These are phyloP conservation scores for Acanthamoeba lugdunensis DNA, from an alignment of 208 protist genomes.

Conservation along the genomic window DNA sequence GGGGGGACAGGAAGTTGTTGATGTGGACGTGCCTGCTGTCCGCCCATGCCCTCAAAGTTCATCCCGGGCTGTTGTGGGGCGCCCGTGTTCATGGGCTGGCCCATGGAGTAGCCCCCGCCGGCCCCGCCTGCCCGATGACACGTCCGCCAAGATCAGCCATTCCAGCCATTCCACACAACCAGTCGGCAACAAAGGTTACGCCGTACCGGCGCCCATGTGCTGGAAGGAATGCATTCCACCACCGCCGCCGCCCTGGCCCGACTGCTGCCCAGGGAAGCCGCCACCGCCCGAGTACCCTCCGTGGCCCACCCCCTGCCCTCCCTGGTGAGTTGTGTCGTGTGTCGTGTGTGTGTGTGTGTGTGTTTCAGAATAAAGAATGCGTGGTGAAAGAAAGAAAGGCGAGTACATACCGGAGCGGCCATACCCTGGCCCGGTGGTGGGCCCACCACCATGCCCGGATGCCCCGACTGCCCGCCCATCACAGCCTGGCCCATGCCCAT, in stretches of 20 bases:
- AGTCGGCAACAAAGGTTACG: too few species aligned
- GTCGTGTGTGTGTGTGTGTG: too few species aligned
- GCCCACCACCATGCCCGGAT: background rate
- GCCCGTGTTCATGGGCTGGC: background rate
- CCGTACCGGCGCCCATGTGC: constrained; percentile 14
- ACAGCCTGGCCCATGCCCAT: background rate
- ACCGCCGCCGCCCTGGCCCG: background rate
- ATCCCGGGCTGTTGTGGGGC: background rate
- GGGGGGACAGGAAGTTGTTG: background rate
- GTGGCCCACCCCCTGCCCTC: background rate
- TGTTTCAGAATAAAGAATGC: too few species aligned
- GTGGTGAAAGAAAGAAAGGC: background rate
- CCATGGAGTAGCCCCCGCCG: background rate
- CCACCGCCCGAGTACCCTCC: background rate
- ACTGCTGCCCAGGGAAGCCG: background rate
- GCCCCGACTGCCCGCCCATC: background rate
- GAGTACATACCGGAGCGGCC: background rate
- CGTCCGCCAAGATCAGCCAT: too few species aligned
- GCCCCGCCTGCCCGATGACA: too few species aligned
- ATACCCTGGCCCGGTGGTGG: background rate
- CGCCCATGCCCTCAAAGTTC: background rate
- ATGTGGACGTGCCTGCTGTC: background rate
- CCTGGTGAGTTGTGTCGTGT: background rate
- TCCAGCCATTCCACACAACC: too few species aligned
- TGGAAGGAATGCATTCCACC: background rate